Conservation (phyloP, 805 yeast genomes). For the Phaffomyces antillensis region DNA sequence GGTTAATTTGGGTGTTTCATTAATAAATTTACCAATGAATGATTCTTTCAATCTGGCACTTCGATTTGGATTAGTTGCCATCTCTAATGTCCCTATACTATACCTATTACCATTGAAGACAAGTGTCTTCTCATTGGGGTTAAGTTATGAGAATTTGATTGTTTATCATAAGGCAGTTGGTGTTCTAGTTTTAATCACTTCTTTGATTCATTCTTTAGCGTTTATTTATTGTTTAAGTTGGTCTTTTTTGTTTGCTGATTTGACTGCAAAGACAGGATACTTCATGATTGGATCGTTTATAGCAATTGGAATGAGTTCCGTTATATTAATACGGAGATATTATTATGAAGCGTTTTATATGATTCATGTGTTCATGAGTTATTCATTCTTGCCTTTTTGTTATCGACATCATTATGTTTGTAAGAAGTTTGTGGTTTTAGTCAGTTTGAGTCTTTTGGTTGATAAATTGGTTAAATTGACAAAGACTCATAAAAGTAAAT, state of each 20-base stretch:
- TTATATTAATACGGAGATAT: slow-evolving; percentile 9
- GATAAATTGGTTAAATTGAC: slow-evolving; percentile 13
- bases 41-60: slow-evolving; percentile 21
- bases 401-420: slow-evolving; percentile 21
- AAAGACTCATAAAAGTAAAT: background rate
- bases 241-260: slow-evolving; percentile 11
- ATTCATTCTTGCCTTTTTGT: slow-evolving; percentile 20
- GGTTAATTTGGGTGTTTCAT: slow-evolving; percentile 10
- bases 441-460: slow-evolving; percentile 8
- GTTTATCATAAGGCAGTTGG: slow-evolving; percentile 22
- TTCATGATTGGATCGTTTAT: slow-evolving; percentile 7
- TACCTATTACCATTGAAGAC: slow-evolving; percentile 22
- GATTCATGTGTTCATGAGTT: slow-evolving; percentile 13
- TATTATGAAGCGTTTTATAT: slow-evolving; percentile 19
- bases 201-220: slow-evolving; percentile 14
- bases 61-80: slow-evolving; percentile 20
- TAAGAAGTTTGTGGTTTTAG: slow-evolving; percentile 17
- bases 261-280: slow-evolving; percentile 13
- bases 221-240: slow-evolving; percentile 17
- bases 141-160: slow-evolving; percentile 21
- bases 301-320: slow-evolving; percentile 12
- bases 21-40: slow-evolving; percentile 16
- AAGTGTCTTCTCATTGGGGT: slow-evolving; percentile 16
- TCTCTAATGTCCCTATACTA: slow-evolving; percentile 21
- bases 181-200: slow-evolving; percentile 10